Percentiles rank a stretch among this genome's conserved stretches.
phyloP scores from a whole-genome alignment of 257 asterid genomes.

The Ilex aquifolium region DNA sequence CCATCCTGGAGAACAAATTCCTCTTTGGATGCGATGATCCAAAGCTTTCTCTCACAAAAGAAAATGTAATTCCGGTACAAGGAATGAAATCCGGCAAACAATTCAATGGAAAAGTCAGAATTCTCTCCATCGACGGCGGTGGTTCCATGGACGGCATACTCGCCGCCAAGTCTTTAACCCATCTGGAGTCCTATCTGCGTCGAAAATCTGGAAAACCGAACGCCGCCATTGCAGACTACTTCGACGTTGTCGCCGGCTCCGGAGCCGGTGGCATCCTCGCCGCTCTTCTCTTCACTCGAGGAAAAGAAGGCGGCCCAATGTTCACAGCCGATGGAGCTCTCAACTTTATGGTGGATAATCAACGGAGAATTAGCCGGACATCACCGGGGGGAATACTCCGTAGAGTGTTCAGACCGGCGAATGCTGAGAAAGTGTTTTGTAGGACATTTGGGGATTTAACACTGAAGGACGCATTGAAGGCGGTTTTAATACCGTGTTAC shows the following conservation, averaged over 20 bases:
- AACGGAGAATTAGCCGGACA: conserved; percentile 15
- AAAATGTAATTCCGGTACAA: neutral
- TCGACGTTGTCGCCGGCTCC: conserved; percentile 75
- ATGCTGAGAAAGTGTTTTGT: conserved; percentile 33
- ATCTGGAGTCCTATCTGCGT: conserved; percentile 42
- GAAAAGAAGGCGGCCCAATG: conserved; percentile 39
- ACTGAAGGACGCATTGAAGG: conserved; percentile 53
- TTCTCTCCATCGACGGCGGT: conserved; percentile 68
- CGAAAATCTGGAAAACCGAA: conserved; percentile 44
- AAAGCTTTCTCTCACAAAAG: neutral
- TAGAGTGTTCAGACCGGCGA: conserved; percentile 19
- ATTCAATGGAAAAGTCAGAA: conserved; percentile 44
- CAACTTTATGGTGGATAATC: conserved; percentile 29
- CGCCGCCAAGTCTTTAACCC: conserved; percentile 54
- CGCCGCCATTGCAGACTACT: conserved; percentile 56
- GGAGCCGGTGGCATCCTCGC: conserved; percentile 73
- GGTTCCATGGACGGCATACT: conserved; percentile 58
- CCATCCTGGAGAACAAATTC: conserved; percentile 83
- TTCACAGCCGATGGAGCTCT: conserved; percentile 53
- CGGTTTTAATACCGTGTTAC: conserved; percentile 77
- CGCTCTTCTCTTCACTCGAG: conserved; percentile 49
- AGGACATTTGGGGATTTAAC: conserved; percentile 31
- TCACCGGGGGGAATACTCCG: conserved; percentile 17
- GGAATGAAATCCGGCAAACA: neutral
- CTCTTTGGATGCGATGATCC: conserved; percentile 47